A percentile compares a stretch with the other conserved stretches of the same genome.
Conservation (phyloP, 2,329 filamentous ascomycete genomes). For the Cladosporium sp. region DNA sequence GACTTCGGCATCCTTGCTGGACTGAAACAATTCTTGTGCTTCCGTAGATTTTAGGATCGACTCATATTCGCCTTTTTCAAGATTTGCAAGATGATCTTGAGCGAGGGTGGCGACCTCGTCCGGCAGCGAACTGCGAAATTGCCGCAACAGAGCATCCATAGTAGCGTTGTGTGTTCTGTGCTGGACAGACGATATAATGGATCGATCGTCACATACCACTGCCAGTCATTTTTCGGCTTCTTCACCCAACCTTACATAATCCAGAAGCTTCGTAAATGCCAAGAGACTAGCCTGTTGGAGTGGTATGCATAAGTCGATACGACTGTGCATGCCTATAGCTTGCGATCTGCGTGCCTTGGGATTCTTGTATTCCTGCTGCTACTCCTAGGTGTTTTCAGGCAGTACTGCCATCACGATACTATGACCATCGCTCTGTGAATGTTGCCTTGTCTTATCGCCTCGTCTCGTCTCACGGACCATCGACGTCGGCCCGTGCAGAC, state of each 20-base stretch:
- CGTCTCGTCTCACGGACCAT: too few species aligned
- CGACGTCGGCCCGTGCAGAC: background rate
- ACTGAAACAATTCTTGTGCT: constrained; percentile 21
- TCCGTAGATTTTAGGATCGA: constrained; percentile 36
- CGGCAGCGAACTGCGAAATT: constrained; percentile 39
- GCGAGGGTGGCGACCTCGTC: constrained; percentile 38
- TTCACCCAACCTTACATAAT: constrained; percentile 2
- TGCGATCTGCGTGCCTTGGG: too few species aligned
- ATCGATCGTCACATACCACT: background rate
- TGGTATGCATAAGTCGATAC: background rate
- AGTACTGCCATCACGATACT: too few species aligned
- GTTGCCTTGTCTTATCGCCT: too few species aligned
- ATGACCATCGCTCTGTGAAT: too few species aligned
- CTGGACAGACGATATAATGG: too few species aligned
- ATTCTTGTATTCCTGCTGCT: too few species aligned
- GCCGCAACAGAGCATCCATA: constrained; percentile 38
- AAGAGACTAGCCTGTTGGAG: background rate
- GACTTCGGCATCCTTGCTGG: background rate
- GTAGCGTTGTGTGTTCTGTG: background rate
- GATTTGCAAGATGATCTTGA: constrained; percentile 33
- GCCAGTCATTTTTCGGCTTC: constrained; percentile 6
- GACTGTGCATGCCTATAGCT: too few species aligned
- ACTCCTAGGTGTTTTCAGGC: too few species aligned
- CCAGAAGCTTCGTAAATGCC: constrained; percentile 8
- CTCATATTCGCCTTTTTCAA: constrained; percentile 42